Evolutionary conservation across 768 basidiomycete genomes (phyloP), one percentile per base, ranked within the genome.

Genomic region (Pleurotus cornucopiae): DNA sequence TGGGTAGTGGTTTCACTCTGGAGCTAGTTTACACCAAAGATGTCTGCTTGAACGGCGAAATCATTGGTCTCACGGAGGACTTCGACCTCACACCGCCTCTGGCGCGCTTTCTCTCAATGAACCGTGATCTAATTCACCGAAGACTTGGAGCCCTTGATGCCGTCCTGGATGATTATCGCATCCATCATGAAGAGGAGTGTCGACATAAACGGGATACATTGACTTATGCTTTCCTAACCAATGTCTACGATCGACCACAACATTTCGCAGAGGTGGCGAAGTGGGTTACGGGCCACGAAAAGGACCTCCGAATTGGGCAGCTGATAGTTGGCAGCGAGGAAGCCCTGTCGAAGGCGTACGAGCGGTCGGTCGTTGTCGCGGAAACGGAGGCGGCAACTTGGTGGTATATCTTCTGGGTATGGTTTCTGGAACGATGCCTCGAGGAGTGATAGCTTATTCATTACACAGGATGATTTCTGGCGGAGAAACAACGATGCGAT

Each of bases 381-480:
- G 60, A 62, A 6, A 77, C 79, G 1, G 73, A 77, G 60, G 66
- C 81, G 1, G 69, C 78, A 3, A 79, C 82, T 2, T 90, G 88
- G 85, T 92, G 90, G 90, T 90, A 86, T 61, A 74, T 90, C 11
- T 83, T 88, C 60, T 91, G 86, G 86, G 88, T 89, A 49, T 61
- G 80, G 64, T 5, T 9, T 43, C 13, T 44, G 18, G 0, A 44
- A 6, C 25, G 11, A 6, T 45, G 54, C 52, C 26, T 58, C 59
- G 26, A 60, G 26, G 16, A 14, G 14, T 23, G 41, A 38, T 26
- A 38, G 6, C 13, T 49, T 40, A 18, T 16, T 52, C 6, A n/a
- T 49, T 18, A 38, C 16, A 56, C 30, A 88, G 88, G 88, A 91
- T 63, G 88, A 89, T 64, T 64, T 89, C 5, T 91, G 87, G 87